Evolutionary conservation across 2,329 filamentous ascomycete genomes (phyloP).

Genomic region (Alternaria hordeiaustralica): DNA sequence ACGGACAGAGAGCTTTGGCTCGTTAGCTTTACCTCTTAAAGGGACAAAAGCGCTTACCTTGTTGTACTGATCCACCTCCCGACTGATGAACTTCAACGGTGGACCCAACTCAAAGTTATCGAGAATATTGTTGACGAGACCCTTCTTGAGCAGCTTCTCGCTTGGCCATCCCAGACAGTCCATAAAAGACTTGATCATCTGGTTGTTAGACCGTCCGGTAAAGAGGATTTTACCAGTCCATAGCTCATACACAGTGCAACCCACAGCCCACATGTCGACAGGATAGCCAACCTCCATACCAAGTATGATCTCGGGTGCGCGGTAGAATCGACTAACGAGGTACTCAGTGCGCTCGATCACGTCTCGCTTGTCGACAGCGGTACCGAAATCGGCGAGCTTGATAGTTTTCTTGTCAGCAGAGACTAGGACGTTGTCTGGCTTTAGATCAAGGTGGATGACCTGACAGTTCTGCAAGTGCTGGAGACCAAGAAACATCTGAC

Average conservation of each 20-base stretch:
- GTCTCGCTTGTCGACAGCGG: constrained; percentile 89
- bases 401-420: constrained; percentile 66
- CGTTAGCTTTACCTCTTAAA: constrained; percentile 14
- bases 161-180: constrained; percentile 93
- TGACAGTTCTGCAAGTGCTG: constrained; percentile 89
- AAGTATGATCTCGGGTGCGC: constrained; percentile 94
- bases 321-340: constrained; percentile 95
- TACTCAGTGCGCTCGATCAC: constrained; percentile 88
- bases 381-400: constrained; percentile 96
- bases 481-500: constrained; percentile 91
- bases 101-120: constrained; percentile 61
- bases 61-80: constrained; percentile 67
- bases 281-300: constrained; percentile 95
- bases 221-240: constrained; percentile 98
- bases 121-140: constrained; percentile 71
- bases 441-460: constrained; percentile 93
- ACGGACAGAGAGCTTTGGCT: constrained; percentile 66
- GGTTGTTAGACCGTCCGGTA: constrained; percentile 93
- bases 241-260: constrained; percentile 94
- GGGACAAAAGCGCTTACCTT: constrained; percentile 27
- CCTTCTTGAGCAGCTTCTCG: constrained; percentile 84
- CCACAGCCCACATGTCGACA: constrained; percentile 97
- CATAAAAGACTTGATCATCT: constrained; percentile 97
- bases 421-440: constrained; percentile 93
- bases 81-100: constrained; percentile 83